Base-by-base conservation (phyloP, 2,329 filamentous ascomycete genomes). In the Coleophoma crateriformis region DNA sequence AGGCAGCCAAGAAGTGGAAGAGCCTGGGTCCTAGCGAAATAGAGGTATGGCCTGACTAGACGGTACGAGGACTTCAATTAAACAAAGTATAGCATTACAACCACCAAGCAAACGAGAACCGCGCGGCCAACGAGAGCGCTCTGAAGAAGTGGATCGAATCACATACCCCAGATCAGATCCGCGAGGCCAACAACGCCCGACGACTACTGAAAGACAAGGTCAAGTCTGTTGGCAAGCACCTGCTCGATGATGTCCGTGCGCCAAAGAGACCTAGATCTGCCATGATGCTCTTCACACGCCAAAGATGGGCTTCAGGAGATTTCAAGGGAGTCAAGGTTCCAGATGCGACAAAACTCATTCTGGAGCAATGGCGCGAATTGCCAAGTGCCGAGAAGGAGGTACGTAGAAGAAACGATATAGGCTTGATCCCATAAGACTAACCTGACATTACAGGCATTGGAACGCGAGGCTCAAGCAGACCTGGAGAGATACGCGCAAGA, bases 161-260 rank as follows among this genome's bases (percentile, higher is more conserved):
- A 3, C 66, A 82, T 59, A 78, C 78, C 2, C 74, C 79, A 10
- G 68, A 77, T 5, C 63, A 84, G 59, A 85, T 87, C 57, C 68
- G 68, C 42, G 51, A 70, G 3, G 83, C 84, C 50, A 87, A 87
- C 62, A 60, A 55, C 11, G 84, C 84, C 11, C 78, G 84, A 35
- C 51, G 37, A 27, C 37, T 32, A 17, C 49, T 66, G 33, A 56
- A 49, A 33, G 51, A 35, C 20, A 58, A 55, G 56, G 47, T 43
- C 56, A 49, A 11, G 37, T 55, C 3, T 59, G 59, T 41, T 54
- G 49, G 39, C 51, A 54, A 22, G 45, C 59, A 33, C 39, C 44
- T 46, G 7, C 71, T 86, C 47, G 52, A 67, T 5, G 84, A 87
- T 59, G 72, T 79, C 11, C 75, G 84, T 45, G 58, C 64, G 13